Evolutionary conservation across 495 filamentous ascomycete species (phyloP).

Genomic region (Elaphomyces granulatus): DNA sequence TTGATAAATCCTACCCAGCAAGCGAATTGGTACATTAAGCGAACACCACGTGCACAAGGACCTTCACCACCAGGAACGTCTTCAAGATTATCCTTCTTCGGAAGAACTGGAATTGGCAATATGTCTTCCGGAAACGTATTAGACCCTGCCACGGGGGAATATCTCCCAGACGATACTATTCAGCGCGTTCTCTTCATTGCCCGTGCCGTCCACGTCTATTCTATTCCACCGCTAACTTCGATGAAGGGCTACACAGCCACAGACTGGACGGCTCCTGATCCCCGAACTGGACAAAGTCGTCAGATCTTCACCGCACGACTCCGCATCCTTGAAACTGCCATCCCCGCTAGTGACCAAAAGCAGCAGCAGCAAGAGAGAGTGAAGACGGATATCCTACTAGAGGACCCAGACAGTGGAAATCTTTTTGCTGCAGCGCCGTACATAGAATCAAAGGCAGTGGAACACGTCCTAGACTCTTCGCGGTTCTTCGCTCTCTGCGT

Average conservation of each 20-base stretch:
- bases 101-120: no score
- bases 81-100: no score
- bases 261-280: conserved; percentile 51
- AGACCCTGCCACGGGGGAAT: conserved; percentile 43
- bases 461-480: conserved; percentile 56
- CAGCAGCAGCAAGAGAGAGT: conserved; percentile 35
- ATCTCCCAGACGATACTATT: conserved; percentile 53
- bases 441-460: conserved; percentile 39
- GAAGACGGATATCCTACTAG: conserved; percentile 57
- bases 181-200: conserved; percentile 64
- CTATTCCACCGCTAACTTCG: conserved; percentile 56
- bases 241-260: conserved; percentile 61
- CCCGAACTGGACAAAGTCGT: conserved; percentile 31
- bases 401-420: conserved; percentile 51
- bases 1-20: no score
- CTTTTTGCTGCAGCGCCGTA: conserved; percentile 75
- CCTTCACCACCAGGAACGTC: conserved; percentile 13
- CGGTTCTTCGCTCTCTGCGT: conserved; percentile 76
- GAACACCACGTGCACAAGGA: background rate
- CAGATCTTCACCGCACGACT: conserved; percentile 73
- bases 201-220: conserved; percentile 59
- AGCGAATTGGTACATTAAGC: no score
- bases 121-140: conserved; percentile 9
- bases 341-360: conserved; percentile 23
- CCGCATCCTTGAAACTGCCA: conserved; percentile 61